Conservation (phyloP, 2,329 filamentous ascomycete species). For the Colletotrichum sp. region DNA sequence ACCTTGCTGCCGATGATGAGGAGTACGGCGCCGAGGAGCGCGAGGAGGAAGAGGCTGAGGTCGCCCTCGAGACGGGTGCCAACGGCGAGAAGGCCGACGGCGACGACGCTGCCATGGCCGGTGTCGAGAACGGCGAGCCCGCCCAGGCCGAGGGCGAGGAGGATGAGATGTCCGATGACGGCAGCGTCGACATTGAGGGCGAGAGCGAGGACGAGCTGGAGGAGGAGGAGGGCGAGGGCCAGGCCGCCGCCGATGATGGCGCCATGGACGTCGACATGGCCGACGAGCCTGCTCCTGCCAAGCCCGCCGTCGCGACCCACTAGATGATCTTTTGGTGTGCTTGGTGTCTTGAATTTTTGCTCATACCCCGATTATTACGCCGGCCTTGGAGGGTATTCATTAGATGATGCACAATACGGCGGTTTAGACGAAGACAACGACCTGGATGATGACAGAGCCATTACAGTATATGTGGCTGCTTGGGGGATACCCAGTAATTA, state of each 20-base stretch:
- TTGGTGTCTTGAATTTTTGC: slow-evolving; percentile 19
- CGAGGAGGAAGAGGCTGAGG: slow-evolving; percentile 69
- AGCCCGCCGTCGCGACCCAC: slow-evolving; percentile 32
- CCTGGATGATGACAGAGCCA: slow-evolving; percentile 21
- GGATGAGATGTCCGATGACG: slow-evolving; percentile 73
- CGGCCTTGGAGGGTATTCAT: not conserved
- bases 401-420: slow-evolving; percentile 14
- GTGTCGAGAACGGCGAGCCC: slow-evolving; percentile 59
- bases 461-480: slow-evolving; percentile 1
- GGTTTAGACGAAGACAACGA: slow-evolving; percentile 22
- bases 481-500: slow-evolving; percentile 17
- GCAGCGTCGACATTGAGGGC: slow-evolving; percentile 79
- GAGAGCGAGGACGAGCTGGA: slow-evolving; percentile 77
- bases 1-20: slow-evolving; percentile 82
- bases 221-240: slow-evolving; percentile 57
- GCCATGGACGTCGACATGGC: slow-evolving; percentile 56
- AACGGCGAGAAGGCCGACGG: slow-evolving; percentile 51
- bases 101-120: slow-evolving; percentile 79
- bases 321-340: slow-evolving; percentile 9
- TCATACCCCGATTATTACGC: slow-evolving; percentile 19
- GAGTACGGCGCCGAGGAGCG: slow-evolving; percentile 91
- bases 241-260: slow-evolving; percentile 41
- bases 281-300: slow-evolving; percentile 38
- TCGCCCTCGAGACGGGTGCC: slow-evolving; percentile 48
- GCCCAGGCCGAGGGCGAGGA: slow-evolving; percentile 65